phyloP scores from a whole-genome alignment of 2,329 filamentous ascomycete genomes.

The Sporothrix schenckii region DNA sequence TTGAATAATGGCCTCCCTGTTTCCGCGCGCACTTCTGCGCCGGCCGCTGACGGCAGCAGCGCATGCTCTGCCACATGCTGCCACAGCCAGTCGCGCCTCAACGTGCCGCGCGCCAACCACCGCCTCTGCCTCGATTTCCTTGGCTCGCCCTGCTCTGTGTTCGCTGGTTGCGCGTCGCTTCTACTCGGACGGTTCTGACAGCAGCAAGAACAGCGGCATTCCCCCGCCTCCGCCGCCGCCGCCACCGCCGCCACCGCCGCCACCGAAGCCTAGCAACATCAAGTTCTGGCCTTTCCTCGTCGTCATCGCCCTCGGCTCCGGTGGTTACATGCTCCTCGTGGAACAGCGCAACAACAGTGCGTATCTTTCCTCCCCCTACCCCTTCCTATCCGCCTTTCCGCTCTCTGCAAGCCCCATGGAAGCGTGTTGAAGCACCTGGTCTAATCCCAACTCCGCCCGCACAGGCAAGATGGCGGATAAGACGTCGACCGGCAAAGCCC shows the following conservation, averaged over 20 bases:
- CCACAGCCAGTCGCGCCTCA: constrained; percentile 7
- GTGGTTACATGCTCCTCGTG: constrained; percentile 55
- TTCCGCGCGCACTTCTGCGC: constrained; percentile 31
- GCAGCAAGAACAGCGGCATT: background rate
- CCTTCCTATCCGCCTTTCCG: background rate
- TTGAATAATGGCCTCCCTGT: constrained; percentile 28
- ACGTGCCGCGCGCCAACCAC: constrained; percentile 1
- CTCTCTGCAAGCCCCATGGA: background rate
- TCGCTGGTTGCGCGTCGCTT: constrained; percentile 21
- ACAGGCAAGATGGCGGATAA: constrained; percentile 29
- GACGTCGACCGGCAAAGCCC: constrained; percentile 8
- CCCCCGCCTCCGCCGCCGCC: constrained; percentile 33
- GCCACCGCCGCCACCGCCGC: constrained; percentile 33
- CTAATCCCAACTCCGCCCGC: background rate
- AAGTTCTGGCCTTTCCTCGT: constrained; percentile 63
- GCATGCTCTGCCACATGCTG: background rate
- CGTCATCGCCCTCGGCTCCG: constrained; percentile 53
- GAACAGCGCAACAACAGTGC: constrained; percentile 46
- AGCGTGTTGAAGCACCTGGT: background rate
- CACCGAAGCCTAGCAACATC: constrained; percentile 41
- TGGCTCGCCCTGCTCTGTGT: background rate
- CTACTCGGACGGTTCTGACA: constrained; percentile 19
- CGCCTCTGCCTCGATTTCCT: background rate
- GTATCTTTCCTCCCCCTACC: background rate
- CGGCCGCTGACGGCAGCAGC: constrained; percentile 21